Conservation (phyloP, 1,284 basidiomycete genomes). For the Apiotrichum akiyoshidainum region DNA sequence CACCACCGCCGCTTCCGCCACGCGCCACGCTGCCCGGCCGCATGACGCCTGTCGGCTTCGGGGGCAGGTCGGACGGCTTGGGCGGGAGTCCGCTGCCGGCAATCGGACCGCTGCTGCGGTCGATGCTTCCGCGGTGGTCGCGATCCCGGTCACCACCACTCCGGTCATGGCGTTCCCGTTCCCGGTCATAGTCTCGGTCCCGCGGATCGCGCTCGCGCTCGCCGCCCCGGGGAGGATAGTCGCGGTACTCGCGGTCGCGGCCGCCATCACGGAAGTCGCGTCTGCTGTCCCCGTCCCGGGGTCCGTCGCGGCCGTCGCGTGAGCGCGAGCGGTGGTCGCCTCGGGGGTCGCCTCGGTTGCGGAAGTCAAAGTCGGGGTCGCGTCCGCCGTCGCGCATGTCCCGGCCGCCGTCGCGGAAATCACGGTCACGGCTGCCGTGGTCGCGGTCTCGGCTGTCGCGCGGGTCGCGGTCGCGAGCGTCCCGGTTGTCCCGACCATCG, state of each 20-base stretch:
- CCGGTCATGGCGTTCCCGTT: not conserved
- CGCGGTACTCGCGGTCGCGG: not conserved
- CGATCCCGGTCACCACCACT: not conserved
- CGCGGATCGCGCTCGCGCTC: not conserved
- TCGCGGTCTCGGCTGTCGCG: not conserved
- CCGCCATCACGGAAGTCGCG: no score
- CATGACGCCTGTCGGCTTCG: constrained; percentile 6
- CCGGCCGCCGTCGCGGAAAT: no score
- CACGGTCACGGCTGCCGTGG: not conserved
- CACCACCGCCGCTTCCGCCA: not conserved
- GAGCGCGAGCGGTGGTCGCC: not conserved
- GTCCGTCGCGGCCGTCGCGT: not conserved
- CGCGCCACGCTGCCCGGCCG: constrained; percentile 5
- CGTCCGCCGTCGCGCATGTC: not conserved
- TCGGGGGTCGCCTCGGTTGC: no score
- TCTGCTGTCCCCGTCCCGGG: no score
- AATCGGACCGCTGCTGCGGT: not conserved
- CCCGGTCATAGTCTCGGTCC: not conserved
- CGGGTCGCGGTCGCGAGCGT: not conserved
- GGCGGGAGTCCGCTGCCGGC: constrained; percentile 8
- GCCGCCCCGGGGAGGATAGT: not conserved
- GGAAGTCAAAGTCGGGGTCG: not conserved
- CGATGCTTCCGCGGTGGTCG: not conserved
- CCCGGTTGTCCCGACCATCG: not conserved
- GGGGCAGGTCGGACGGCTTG: constrained; percentile 13